phyloP scores from a whole-genome alignment of 2,329 filamentous ascomycete genomes.

The Didymella sp. region DNA sequence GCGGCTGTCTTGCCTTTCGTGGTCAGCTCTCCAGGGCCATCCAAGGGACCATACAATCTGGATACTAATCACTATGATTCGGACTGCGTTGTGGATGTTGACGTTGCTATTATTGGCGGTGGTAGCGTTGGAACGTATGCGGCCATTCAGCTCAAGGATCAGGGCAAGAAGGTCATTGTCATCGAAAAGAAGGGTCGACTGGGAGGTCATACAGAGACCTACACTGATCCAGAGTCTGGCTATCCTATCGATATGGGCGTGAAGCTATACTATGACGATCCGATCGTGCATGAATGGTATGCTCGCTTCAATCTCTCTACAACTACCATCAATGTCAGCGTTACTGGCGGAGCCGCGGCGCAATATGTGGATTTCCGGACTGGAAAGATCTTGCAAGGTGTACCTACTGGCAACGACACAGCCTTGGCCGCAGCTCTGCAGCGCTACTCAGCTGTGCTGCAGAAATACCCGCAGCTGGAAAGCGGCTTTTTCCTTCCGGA shows the following conservation, averaged over 20 bases:
- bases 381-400: not conserved
- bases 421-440: not conserved
- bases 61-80: not conserved
- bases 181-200: not conserved
- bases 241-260: not conserved
- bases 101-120: not conserved
- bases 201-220: not conserved
- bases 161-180: not conserved
- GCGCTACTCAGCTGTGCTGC: not conserved
- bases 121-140: not conserved
- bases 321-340: not conserved
- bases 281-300: not conserved
- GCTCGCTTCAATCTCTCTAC: not conserved
- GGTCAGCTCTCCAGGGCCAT: not conserved
- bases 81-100: not conserved
- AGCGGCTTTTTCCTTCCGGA: not conserved
- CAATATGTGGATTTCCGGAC: not conserved
- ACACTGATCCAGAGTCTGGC: not conserved
- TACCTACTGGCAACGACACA: not conserved
- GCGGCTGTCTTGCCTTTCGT: not conserved
- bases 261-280: not conserved
- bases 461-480: not conserved
- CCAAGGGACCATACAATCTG: not conserved
- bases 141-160: not conserved
- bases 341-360: not conserved